phyloP scores from a whole-genome alignment of 1,284 basidiomycete species.

The Apiotrichum laibachii region DNA sequence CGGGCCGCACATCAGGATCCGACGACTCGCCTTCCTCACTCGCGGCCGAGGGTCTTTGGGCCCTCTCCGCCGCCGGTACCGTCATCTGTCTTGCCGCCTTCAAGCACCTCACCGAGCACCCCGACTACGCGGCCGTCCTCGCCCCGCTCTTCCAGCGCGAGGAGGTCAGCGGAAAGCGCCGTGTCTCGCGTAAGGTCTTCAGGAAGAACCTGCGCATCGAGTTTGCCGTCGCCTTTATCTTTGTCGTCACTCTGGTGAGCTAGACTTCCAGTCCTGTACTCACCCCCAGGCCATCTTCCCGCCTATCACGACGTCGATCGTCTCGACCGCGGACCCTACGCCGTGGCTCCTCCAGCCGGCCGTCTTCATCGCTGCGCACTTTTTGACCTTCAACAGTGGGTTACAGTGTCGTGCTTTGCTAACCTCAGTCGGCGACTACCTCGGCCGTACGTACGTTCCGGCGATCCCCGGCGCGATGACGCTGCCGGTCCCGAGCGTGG shows the following conservation, averaged over 20 bases:
- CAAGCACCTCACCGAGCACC: conserved; percentile 29
- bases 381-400: conserved; percentile 52
- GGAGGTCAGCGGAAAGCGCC: conserved; percentile 13
- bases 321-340: conserved; percentile 59
- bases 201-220: conserved; percentile 68
- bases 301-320: conserved; percentile 72
- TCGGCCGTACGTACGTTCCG: conserved; percentile 68
- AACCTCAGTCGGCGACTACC: conserved; percentile 69
- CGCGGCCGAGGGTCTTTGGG: conserved; percentile 46
- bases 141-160: conserved; percentile 21
- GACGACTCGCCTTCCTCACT: conserved; percentile 16
- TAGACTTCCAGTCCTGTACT: background rate
- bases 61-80: conserved; percentile 29
- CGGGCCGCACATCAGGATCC: conserved; percentile 7
- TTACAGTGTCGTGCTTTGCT: conserved; percentile 46
- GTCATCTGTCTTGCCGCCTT: conserved; percentile 33
- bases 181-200: conserved; percentile 32
- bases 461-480: conserved; percentile 59
- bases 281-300: conserved; percentile 71
- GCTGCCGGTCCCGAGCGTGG: conserved; percentile 5
- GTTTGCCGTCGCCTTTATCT: conserved; percentile 70
- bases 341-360: conserved; percentile 41
- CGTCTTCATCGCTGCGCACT: conserved; percentile 51
- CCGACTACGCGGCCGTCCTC: conserved; percentile 28
- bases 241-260: conserved; percentile 73